Base-by-base conservation (phyloP, 208 protist genomes). In the Angomonas ambiguus region DNA sequence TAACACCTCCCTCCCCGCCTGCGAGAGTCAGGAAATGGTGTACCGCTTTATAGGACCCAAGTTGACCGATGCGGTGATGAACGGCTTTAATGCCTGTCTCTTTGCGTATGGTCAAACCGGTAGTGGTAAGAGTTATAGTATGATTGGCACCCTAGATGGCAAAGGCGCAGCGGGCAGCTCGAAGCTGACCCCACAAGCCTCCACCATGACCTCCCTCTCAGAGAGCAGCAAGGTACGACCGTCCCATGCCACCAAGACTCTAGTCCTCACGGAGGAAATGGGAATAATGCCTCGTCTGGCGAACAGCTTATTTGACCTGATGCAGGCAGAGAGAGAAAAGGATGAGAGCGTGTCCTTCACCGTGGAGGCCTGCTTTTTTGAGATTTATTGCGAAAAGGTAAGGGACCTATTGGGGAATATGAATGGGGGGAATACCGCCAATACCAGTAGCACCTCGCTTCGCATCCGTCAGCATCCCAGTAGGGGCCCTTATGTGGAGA, bases 41-140 rank as follows among this genome's bases (percentile, higher is more conserved):
- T 96, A 94, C 64, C 60, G 49, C 10, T 89, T 79, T 28, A 84
- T 95, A 56, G 92, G 92, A 0, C 85, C 82, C 3, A 77, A 71
- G n/a, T 71, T 96, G 74, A 77, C 79, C 64, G 67, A 88, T 20
- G 66, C 82, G 16, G 79, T 81, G 10, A 84, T 97, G 77, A 72
- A 78, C 11, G 89, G 93, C 62, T 97, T 86, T 77, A 96, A 97
- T 60, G 74, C 79, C 11, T 96, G 88, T 42, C 42, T 97, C 0
- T 91, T 97, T 62, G 93, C 93, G 6, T 97, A 97, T 58, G 93
- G 91, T 1, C 89, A 96, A 62, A 97, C 93, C 0, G 91, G 93
- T 28, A 91, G 85, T 61, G 91, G 91, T 13, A 97, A 96, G 73
- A 96, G 80, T 32, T 85, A 96, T 72, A 95, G 86, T 75, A 94